Percentiles rank a stretch among this genome's conserved stretches.
Evolutionary conservation across 2,329 filamentous ascomycete species (phyloP).

Genomic region (Fusarium anthophilum): DNA sequence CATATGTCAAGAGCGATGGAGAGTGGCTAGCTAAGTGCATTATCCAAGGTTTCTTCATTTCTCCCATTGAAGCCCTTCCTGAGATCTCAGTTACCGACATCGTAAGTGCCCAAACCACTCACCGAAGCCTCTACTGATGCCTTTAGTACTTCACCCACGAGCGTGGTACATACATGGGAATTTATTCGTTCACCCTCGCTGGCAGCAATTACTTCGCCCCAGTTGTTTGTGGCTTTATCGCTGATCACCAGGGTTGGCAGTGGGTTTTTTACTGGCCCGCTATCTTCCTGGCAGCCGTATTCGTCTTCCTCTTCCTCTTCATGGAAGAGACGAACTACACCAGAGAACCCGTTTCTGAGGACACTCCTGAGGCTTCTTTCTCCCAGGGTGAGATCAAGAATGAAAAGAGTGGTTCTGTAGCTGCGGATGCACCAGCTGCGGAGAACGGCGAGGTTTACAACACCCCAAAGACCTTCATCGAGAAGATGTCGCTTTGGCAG

Average conservation of each 20-base stretch:
- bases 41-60: slow-evolving; percentile 53
- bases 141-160: slow-evolving; percentile 51
- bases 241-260: slow-evolving; percentile 50
- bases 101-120: slow-evolving; percentile 16
- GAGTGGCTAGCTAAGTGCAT: slow-evolving; percentile 57
- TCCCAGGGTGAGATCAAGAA: neutral
- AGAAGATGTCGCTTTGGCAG: slow-evolving; percentile 54
- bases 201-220: slow-evolving; percentile 55
- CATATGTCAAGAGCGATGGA: slow-evolving; percentile 49
- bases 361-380: neutral
- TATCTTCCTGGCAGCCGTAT: neutral
- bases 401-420: neutral
- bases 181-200: slow-evolving; percentile 52
- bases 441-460: slow-evolving; percentile 22
- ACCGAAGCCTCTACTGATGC: fast-evolving
- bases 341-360: slow-evolving; percentile 28
- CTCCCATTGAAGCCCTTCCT: slow-evolving; percentile 57
- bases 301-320: neutral
- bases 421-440: neutral
- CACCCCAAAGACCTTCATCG: slow-evolving; percentile 50
- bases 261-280: slow-evolving; percentile 52
- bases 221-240: slow-evolving; percentile 56
- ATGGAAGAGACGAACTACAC: slow-evolving; percentile 30
- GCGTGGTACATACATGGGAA: slow-evolving; percentile 53
- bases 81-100: slow-evolving; percentile 56